Percentiles rank a stretch among this genome's conserved stretches.
Conservation (phyloP, 2,329 filamentous ascomycete genomes). For the Colletotrichum eremochloae region DNA sequence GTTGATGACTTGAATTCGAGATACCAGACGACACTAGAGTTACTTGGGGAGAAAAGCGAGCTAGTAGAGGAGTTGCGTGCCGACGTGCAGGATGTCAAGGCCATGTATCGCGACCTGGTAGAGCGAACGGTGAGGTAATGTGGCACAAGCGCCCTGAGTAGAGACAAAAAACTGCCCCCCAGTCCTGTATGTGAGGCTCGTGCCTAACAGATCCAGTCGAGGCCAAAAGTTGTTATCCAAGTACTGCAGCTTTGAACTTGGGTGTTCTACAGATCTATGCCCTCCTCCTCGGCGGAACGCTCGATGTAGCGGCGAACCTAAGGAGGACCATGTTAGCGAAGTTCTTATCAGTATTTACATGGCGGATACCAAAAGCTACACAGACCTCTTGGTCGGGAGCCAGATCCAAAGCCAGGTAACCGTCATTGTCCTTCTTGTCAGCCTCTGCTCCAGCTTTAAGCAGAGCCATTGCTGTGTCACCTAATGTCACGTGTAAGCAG, state of each 20-base stretch:
- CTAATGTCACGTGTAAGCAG: slow-evolving; percentile 50
- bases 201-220: not conserved
- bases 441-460: slow-evolving; percentile 88
- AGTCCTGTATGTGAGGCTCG: not conserved
- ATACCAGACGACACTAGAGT: slow-evolving; percentile 92
- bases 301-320: slow-evolving; percentile 83
- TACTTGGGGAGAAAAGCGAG: slow-evolving; percentile 98
- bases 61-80: slow-evolving; percentile 89
- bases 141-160: not conserved
- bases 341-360: not conserved
- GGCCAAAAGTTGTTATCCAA: not conserved
- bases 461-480: slow-evolving; percentile 85
- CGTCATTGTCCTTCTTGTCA: slow-evolving; percentile 81
- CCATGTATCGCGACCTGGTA: slow-evolving; percentile 94
- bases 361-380: slow-evolving; percentile 33
- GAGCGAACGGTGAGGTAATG: slow-evolving; percentile 81
- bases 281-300: slow-evolving; percentile 84
- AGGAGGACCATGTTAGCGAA: not conserved
- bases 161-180: not conserved
- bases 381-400: slow-evolving; percentile 87
- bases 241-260: not conserved
- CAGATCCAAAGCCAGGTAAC: slow-evolving; percentile 80
- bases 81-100: slow-evolving; percentile 93
- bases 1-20: slow-evolving; percentile 78
- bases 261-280: slow-evolving; percentile 69